Conservation (phyloP, 179 eudicot species). For the Pouteria campechiana region DNA sequence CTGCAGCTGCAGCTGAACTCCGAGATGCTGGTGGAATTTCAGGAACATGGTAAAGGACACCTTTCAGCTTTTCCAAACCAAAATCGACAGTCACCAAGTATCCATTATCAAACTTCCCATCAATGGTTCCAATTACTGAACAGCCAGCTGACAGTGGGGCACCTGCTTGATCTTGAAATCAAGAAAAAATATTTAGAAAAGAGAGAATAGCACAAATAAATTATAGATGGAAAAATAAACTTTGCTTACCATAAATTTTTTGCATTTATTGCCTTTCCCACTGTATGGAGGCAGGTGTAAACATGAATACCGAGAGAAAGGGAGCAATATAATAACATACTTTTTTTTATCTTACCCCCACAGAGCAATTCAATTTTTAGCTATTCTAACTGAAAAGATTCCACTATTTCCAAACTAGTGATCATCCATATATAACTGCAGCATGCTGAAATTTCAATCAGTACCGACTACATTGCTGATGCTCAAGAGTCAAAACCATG, state of each 20-base stretch:
- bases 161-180: slow-evolving; percentile 26
- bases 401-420: too few species aligned
- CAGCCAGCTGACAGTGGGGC: slow-evolving; percentile 34
- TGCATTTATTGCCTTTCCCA: background rate
- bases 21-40: slow-evolving; percentile 13
- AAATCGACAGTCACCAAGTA: slow-evolving; percentile 53
- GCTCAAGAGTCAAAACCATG: too few species aligned
- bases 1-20: slow-evolving; percentile 12
- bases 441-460: too few species aligned
- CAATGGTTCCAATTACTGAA: slow-evolving; percentile 54
- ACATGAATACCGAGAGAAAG: background rate
- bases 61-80: slow-evolving; percentile 63
- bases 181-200: background rate
- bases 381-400: too few species aligned
- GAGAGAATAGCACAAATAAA: background rate
- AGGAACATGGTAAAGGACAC: slow-evolving; percentile 67
- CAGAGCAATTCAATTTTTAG: too few species aligned
- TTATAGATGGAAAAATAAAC: background rate
- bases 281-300: background rate
- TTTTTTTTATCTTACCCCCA: too few species aligned
- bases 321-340: slow-evolving; percentile 1
- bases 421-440: too few species aligned
- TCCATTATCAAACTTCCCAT: slow-evolving; percentile 66
- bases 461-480: too few species aligned
- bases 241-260: background rate